Conservation (phyloP, 192 early-diverging fungal genomes). For the Coemansia sp. region DNA sequence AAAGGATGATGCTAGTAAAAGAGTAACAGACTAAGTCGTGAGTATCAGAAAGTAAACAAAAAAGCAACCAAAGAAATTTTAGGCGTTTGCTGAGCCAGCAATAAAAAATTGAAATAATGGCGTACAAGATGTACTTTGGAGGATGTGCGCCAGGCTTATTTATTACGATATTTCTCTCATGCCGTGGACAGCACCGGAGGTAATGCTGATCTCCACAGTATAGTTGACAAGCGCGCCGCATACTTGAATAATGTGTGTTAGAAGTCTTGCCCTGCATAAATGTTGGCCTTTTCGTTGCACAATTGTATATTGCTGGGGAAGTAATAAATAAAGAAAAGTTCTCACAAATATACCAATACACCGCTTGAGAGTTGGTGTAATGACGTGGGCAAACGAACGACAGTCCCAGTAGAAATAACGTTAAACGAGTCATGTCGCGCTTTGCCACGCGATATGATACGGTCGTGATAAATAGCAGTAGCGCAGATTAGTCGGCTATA, state of each 20-base stretch:
- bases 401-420: neutral
- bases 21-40: neutral
- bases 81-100: neutral
- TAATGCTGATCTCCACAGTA: neutral
- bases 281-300: neutral
- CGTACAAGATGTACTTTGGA: neutral
- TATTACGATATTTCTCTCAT: neutral
- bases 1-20: neutral
- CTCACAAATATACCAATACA: neutral
- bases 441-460: neutral
- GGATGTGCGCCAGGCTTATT: neutral
- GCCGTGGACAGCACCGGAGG: neutral
- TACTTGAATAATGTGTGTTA: conserved; percentile 1
- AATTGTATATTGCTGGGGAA: conserved; percentile 3
- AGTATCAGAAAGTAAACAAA: neutral
- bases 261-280: neutral
- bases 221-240: neutral
- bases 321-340: neutral
- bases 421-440: neutral
- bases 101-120: neutral
- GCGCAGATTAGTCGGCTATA: neutral
- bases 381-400: neutral
- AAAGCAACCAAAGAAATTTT: neutral
- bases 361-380: neutral
- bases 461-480: neutral